phyloP scores from a whole-genome alignment of 2,329 filamentous ascomycete species.

The Pyricularia sp. region DNA sequence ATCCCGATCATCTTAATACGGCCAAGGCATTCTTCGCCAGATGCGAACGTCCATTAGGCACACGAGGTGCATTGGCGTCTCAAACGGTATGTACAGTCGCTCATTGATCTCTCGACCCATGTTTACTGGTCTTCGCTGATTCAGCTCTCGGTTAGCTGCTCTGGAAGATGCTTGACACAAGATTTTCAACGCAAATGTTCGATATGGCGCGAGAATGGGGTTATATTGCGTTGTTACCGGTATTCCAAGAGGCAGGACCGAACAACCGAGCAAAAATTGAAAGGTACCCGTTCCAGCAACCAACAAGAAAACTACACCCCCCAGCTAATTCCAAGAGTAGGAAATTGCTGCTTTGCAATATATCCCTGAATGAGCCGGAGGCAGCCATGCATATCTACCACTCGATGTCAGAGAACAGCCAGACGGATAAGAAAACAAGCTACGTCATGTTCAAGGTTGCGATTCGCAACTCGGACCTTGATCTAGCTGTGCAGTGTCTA shows the following conservation, averaged over 20 bases:
- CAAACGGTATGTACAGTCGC: slow-evolving; percentile 45
- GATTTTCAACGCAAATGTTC: slow-evolving; percentile 42
- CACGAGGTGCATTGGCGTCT: slow-evolving; percentile 54
- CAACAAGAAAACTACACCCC: slow-evolving; percentile 52
- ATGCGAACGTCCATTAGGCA: slow-evolving; percentile 37
- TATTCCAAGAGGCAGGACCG: slow-evolving; percentile 58
- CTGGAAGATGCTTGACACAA: slow-evolving; percentile 68
- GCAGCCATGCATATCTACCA: slow-evolving; percentile 46
- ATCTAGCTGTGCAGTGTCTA: slow-evolving; percentile 55
- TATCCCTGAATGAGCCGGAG: slow-evolving; percentile 46
- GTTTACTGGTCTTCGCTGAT: background rate
- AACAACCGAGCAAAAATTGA: slow-evolving; percentile 59
- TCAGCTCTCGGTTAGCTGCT: slow-evolving; percentile 47
- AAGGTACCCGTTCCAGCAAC: slow-evolving; percentile 33
- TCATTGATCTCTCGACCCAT: background rate
- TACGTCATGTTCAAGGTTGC: slow-evolving; percentile 71
- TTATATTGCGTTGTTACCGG: slow-evolving; percentile 50
- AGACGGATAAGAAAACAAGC: slow-evolving; percentile 54
- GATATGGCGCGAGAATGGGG: slow-evolving; percentile 61
- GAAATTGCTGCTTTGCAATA: slow-evolving; percentile 62
- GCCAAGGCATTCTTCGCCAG: slow-evolving; percentile 29
- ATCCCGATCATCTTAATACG: slow-evolving; percentile 16
- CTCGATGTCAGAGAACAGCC: slow-evolving; percentile 47
- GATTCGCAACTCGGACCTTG: slow-evolving; percentile 46
- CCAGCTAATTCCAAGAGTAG: slow-evolving; percentile 45